phyloP scores from a whole-genome alignment of 306 rosid genomes.

The Prinsepia uniflora region DNA sequence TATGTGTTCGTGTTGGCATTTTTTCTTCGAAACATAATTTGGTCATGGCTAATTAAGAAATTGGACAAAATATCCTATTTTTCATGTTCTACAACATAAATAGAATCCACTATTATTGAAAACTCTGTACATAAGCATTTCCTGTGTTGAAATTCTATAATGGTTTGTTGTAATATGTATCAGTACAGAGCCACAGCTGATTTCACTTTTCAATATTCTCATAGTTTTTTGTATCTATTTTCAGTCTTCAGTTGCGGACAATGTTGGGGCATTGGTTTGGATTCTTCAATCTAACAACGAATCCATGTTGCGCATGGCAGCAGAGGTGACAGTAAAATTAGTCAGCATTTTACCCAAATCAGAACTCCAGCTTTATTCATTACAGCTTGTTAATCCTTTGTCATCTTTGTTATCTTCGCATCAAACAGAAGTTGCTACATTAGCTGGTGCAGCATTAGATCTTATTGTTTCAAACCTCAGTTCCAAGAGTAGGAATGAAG shows the following conservation, averaged over 20 bases:
- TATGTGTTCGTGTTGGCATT: too few species aligned
- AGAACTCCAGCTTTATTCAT: conserved; percentile 38
- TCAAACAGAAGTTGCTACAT: conserved; percentile 49
- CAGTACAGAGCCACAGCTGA: background rate
- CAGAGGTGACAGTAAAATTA: conserved; percentile 55
- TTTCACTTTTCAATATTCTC: conserved; percentile 2
- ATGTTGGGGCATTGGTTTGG: conserved; percentile 64
- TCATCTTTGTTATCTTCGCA: conserved; percentile 51
- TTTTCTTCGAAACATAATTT: too few species aligned
- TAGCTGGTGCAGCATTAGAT: conserved; percentile 61
- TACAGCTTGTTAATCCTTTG: conserved; percentile 65
- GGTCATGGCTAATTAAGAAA: background rate
- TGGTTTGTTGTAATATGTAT: background rate
- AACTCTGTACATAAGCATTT: too few species aligned
- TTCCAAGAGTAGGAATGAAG: conserved; percentile 44
- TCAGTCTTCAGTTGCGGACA: conserved; percentile 64
- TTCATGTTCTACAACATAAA: background rate
- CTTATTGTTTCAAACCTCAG: conserved; percentile 51
- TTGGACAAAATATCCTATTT: background rate
- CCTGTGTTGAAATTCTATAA: background rate
- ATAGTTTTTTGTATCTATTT: conserved; percentile 22
- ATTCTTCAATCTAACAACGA: conserved; percentile 59
- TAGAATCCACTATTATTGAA: background rate
- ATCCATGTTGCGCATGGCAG: conserved; percentile 45
- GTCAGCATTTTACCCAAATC: conserved; percentile 47